A percentile compares a stretch with the other conserved stretches of the same genome.
Evolutionary conservation across 169 alveolate species (phyloP).

Genomic region (Plasmodium coatneyi): DNA sequence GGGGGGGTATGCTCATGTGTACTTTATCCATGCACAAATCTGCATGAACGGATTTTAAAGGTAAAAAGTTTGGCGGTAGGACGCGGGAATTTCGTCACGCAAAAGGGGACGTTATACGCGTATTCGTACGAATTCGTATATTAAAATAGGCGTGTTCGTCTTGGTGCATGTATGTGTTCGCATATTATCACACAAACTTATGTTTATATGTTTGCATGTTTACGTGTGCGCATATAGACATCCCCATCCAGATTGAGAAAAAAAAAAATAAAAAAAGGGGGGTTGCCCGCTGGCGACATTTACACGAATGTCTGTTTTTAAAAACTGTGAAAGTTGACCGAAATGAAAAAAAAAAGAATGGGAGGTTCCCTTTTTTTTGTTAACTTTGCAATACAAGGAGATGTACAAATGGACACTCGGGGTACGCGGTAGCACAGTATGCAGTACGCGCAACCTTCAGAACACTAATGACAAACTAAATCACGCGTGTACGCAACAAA

Average conservation of each 20-base stretch:
- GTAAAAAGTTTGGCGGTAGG: background rate
- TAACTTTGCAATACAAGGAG: background rate
- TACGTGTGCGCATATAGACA: background rate
- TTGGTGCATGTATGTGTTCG: background rate
- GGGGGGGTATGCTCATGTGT: background rate
- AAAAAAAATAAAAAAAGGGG: background rate
- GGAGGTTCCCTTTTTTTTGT: background rate
- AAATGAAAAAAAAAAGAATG: background rate
- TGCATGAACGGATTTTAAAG: constrained; percentile 26
- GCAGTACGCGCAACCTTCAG: background rate
- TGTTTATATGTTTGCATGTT: constrained; percentile 8
- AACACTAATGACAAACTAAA: background rate
- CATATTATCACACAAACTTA: background rate
- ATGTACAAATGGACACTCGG: background rate
- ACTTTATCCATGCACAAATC: constrained; percentile 38
- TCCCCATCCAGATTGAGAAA: background rate
- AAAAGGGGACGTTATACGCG: background rate
- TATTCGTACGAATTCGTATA: background rate
- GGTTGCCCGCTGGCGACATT: background rate
- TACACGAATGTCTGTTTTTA: background rate
- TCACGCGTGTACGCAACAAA: background rate
- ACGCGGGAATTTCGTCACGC: background rate
- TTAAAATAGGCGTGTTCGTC: background rate
- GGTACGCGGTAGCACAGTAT: background rate
- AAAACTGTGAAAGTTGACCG: too few relatives aligned